Base-by-base conservation (phyloP, 2,329 filamentous ascomycete genomes). In the Tympanopsis confertula region DNA sequence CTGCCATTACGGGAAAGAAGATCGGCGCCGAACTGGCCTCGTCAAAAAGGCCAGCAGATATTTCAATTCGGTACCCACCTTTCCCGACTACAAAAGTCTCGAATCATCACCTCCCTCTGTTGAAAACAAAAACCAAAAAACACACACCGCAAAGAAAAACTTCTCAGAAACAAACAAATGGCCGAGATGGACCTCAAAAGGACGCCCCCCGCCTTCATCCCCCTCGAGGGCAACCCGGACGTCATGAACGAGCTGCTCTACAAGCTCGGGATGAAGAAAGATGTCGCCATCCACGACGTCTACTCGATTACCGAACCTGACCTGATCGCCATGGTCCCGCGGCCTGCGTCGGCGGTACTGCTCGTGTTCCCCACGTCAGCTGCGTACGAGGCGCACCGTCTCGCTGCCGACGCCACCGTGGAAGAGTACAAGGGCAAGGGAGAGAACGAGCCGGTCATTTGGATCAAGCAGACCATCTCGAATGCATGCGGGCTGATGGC, bases 401-500 rank as follows among this genome's bases (percentile, higher is more conserved):
- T 72, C 40, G 66, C 74, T 32, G 88, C 94, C 64, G 88, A 95
- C 61, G 63, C 65, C 37, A 55, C 69, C 17, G 63, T 65, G 30
- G 46, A 63, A 2, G 73, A 78, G 28, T 94, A 94, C 63, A 54
- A 57, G 0, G 82, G 81, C 32, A 68, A 66, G 14, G 87, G 87
- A 1, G 61, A 70, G 1, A 53, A 51, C 0, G 86, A 95, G 53
- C 80, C 85, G 4, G 85, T 95, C 0, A 52, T 94, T 5, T 98
- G 89, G 91, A 96, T 88, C 69, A 83, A 77, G 48, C 89, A 96
- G 64, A 96, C 88, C 0, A 95, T 96, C 50, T 74, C 83, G 42
- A 94, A 96, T 55, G 86, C 89, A 1, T 96, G 89, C 57, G 89
- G 89, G 0, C 63, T 94, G 33, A 94, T 95, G 65, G 91, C 84